Conservation (phyloP, 2,329 filamentous ascomycete genomes). For the Orbilia javanica region DNA sequence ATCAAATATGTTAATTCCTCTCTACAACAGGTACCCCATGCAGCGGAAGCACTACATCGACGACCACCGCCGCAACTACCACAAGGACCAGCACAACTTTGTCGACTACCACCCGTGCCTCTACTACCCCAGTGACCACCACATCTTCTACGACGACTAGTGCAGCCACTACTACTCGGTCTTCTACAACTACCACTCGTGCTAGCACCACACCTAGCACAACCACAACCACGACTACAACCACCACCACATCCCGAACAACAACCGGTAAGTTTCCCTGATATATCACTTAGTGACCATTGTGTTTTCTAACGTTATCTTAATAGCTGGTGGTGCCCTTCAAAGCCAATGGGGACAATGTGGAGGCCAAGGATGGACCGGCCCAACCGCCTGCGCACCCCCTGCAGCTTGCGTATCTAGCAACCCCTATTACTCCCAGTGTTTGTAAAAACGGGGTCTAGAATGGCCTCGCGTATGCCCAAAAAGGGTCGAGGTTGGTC, state of each 20-base stretch:
- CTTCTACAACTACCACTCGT: slow-evolving; percentile 15
- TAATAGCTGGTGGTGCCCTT: slow-evolving; percentile 19
- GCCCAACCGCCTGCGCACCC: slow-evolving; percentile 65
- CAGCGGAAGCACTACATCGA: slow-evolving; percentile 27
- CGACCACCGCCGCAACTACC: slow-evolving; percentile 18
- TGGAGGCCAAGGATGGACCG: slow-evolving; percentile 66
- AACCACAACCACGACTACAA: neutral
- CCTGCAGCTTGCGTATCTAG: slow-evolving; percentile 65
- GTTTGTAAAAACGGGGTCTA: slow-evolving; percentile 61
- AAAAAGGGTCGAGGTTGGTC: no score
- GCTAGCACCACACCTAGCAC: slow-evolving; percentile 22
- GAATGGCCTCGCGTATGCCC: neutral
- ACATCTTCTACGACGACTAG: slow-evolving; percentile 1
- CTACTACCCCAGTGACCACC: slow-evolving; percentile 9
- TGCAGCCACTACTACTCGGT: slow-evolving; percentile 19
- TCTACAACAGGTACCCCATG: slow-evolving; percentile 32
- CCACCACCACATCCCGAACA: slow-evolving; percentile 12
- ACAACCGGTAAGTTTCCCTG: slow-evolving; percentile 46
- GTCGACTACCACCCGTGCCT: neutral
- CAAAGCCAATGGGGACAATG: slow-evolving; percentile 66
- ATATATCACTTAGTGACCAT: slow-evolving; percentile 17
- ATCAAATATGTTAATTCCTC: neutral
- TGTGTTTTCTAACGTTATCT: neutral
- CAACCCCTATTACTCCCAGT: slow-evolving; percentile 69
- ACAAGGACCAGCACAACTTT: slow-evolving; percentile 21